A percentile compares a stretch with the other conserved stretches of the same genome.
Evolutionary conservation across 805 yeast genomes (phyloP).

Genomic region (Blastobotrys terrestris): DNA sequence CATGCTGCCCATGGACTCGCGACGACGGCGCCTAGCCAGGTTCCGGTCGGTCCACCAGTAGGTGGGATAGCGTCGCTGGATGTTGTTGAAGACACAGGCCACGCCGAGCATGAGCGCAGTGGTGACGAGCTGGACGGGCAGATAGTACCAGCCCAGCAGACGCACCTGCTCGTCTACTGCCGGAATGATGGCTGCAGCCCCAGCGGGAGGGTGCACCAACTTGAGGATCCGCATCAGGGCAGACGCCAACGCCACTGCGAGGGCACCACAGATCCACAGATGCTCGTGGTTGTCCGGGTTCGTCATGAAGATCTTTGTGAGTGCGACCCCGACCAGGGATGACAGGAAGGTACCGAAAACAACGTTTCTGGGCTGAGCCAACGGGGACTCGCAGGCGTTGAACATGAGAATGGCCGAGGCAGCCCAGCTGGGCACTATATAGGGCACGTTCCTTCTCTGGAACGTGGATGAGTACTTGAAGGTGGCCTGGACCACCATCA

Average conservation of each 20-base stretch:
- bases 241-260: slow-evolving; percentile 49
- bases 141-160: slow-evolving; percentile 58
- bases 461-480: slow-evolving; percentile 23
- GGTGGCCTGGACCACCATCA: slow-evolving; percentile 22
- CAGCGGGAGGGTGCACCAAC: slow-evolving; percentile 67
- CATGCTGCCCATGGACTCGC: background rate
- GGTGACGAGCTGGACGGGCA: slow-evolving; percentile 49
- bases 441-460: slow-evolving; percentile 20
- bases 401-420: slow-evolving; percentile 58
- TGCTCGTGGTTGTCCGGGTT: slow-evolving; percentile 38
- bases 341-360: slow-evolving; percentile 51
- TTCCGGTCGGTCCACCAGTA: slow-evolving; percentile 51
- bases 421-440: slow-evolving; percentile 37
- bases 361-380: slow-evolving; percentile 60
- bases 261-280: slow-evolving; percentile 53
- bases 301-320: slow-evolving; percentile 48
- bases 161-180: slow-evolving; percentile 41
- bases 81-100: slow-evolving; percentile 49
- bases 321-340: slow-evolving; percentile 47
- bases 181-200: slow-evolving; percentile 62
- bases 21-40: slow-evolving; percentile 2
- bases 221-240: slow-evolving; percentile 48
- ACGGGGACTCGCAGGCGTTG: slow-evolving; percentile 49
- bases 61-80: slow-evolving; percentile 47
- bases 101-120: slow-evolving; percentile 43